Conservation (phyloP, 78 protist species). For the Dictyostelium capitatum region DNA sequence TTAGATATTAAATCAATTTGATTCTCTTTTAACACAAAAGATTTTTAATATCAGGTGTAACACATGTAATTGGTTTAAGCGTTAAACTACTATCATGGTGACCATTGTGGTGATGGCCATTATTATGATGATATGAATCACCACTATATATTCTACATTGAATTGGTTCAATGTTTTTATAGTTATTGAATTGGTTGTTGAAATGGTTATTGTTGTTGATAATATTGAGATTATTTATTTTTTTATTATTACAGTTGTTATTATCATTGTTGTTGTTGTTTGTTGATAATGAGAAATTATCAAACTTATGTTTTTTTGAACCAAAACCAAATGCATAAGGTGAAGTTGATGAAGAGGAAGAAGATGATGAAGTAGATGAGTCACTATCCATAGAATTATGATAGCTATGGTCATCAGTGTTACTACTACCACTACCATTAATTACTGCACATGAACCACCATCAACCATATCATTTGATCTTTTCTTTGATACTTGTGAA, state of each 20-base stretch:
- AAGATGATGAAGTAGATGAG: neutral
- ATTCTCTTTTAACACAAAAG: slow-evolving; percentile 34
- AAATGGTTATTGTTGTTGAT: neutral
- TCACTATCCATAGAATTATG: neutral
- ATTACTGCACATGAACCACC: no score
- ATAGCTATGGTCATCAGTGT: neutral
- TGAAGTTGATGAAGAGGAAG: neutral
- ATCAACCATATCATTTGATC: neutral
- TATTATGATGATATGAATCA: neutral
- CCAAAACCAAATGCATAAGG: slow-evolving; percentile 19
- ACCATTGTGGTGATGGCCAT: neutral
- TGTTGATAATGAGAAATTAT: slow-evolving; percentile 10
- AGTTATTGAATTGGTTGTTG: neutral
- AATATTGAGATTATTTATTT: neutral
- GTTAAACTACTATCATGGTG: neutral
- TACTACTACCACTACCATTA: neutral
- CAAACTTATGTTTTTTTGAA: slow-evolving; percentile 9
- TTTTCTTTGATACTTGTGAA: slow-evolving; percentile 15
- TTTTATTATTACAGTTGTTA: neutral
- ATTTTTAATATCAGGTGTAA: slow-evolving; percentile 25
- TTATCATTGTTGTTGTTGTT: neutral
- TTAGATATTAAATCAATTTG: neutral
- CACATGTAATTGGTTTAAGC: slow-evolving; percentile 22
- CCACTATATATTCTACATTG: neutral
- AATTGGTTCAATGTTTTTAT: neutral